Conservation (phyloP, 768 basidiomycete genomes). For the Leccinum subtestaceum region DNA sequence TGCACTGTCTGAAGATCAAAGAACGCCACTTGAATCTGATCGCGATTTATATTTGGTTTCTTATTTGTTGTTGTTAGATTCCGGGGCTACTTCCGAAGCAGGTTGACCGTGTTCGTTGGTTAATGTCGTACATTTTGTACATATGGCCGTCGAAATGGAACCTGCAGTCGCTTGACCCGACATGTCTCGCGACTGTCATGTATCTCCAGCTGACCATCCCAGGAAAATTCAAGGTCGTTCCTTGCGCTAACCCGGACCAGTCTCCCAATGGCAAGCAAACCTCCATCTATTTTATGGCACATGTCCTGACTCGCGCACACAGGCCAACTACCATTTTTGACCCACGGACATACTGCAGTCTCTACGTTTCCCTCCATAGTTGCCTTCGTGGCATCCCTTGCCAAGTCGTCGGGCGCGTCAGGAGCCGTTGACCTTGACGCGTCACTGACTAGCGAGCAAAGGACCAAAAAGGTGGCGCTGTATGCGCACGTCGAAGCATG, state of each 20-base stretch:
- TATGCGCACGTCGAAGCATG: conserved; percentile 61
- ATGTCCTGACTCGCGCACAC: conserved; percentile 2
- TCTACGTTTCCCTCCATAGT: conserved; percentile 60
- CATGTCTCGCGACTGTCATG: conserved; percentile 61
- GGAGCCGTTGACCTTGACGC: conserved; percentile 46
- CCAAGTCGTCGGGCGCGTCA: conserved; percentile 30
- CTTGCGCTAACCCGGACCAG: conserved; percentile 65
- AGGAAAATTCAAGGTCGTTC: conserved; percentile 59
- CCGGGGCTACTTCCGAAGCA: conserved; percentile 1
- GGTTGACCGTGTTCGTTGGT: conserved; percentile 19
- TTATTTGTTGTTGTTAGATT: conserved; percentile 20
- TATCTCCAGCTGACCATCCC: conserved; percentile 69
- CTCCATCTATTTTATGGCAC: background rate
- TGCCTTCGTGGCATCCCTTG: conserved; percentile 58
- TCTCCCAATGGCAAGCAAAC: conserved; percentile 65
- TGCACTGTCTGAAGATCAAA: background rate
- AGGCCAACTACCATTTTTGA: conserved; percentile 75
- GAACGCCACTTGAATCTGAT: background rate
- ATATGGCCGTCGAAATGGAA: conserved; percentile 71
- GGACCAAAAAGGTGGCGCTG: conserved; percentile 59
- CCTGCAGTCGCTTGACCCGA: conserved; percentile 64
- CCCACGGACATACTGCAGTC: conserved; percentile 50
- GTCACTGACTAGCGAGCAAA: conserved; percentile 44
- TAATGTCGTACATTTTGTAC: conserved; percentile 39
- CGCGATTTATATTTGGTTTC: background rate